Evolutionary conservation across 805 yeast genomes (phyloP).

Genomic region (Candida endomychidarum): DNA sequence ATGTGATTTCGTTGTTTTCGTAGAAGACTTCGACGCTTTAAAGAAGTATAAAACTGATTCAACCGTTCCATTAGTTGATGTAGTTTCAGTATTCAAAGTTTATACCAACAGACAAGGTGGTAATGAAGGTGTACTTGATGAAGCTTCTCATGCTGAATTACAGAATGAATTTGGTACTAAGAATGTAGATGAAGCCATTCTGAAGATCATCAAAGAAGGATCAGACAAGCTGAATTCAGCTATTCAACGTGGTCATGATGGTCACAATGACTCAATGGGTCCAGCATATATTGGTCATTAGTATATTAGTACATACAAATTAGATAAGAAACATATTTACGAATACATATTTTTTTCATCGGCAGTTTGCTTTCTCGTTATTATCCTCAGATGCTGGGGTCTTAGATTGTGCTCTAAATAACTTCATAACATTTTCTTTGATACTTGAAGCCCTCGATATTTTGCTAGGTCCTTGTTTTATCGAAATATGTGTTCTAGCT

Average conservation of each 20-base stretch:
- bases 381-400: too few species aligned
- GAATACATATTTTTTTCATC: neutral
- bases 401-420: conserved; percentile 1
- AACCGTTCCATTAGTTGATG: conserved; percentile 56
- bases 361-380: neutral
- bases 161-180: conserved; percentile 67
- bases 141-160: conserved; percentile 66
- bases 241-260: conserved; percentile 22
- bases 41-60: conserved; percentile 51
- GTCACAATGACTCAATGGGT: conserved; percentile 48
- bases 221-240: conserved; percentile 34
- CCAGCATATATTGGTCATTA: conserved; percentile 10
- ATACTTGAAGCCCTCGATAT: conserved; percentile 7
- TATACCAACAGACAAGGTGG: conserved; percentile 66
- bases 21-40: conserved; percentile 51
- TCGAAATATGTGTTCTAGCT: conserved; percentile 3
- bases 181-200: conserved; percentile 56
- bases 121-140: conserved; percentile 66
- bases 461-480: neutral
- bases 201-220: conserved; percentile 61
- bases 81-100: conserved; percentile 65
- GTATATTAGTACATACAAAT: neutral
- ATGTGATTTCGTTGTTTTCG: conserved; percentile 65
- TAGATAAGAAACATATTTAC: conserved; percentile 2
- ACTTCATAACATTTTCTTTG: neutral